These are phyloP conservation scores for Cavenderia fasciculata DNA, from an alignment of 78 protist genomes.

Conservation along the genomic window DNA sequence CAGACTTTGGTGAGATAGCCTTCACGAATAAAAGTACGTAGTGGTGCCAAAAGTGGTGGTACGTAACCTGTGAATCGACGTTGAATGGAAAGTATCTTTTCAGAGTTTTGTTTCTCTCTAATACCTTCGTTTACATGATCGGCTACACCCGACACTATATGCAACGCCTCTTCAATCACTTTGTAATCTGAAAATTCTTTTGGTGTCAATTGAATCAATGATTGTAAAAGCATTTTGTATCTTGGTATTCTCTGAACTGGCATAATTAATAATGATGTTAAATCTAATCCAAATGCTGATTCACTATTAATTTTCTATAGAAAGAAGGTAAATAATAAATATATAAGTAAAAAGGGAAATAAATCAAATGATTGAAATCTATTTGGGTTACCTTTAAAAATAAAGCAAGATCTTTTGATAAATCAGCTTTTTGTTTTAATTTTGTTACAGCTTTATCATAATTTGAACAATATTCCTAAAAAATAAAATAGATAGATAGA, in stretches of 20 bases:
- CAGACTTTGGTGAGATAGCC: conserved; percentile 74
- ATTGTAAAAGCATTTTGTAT: conserved; percentile 35
- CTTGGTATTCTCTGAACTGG: conserved; percentile 73
- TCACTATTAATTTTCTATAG: conserved; percentile 4
- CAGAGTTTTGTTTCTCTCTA: conserved; percentile 69
- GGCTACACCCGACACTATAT: conserved; percentile 40
- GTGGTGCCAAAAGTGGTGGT: conserved; percentile 65
- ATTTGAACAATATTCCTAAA: conserved; percentile 57
- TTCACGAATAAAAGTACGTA: conserved; percentile 68
- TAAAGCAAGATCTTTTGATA: conserved; percentile 27
- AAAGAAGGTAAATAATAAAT: too few species aligned
- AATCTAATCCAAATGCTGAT: conserved; percentile 58
- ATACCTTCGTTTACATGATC: conserved; percentile 65
- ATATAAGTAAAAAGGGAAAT: neutral
- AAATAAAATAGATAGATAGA: too few species aligned
- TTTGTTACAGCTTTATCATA: conserved; percentile 49
- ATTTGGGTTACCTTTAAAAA: conserved; percentile 4
- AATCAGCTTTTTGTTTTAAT: conserved; percentile 30
- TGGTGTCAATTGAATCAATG: conserved; percentile 46
- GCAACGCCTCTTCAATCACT: conserved; percentile 36
- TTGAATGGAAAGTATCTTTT: conserved; percentile 69
- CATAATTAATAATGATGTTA: conserved; percentile 40
- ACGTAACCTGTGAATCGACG: conserved; percentile 72
- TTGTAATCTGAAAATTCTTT: conserved; percentile 23
- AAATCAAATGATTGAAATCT: neutral